phyloP scores from a whole-genome alignment of 306 rosid genomes.

The Dryas alaskensis region DNA sequence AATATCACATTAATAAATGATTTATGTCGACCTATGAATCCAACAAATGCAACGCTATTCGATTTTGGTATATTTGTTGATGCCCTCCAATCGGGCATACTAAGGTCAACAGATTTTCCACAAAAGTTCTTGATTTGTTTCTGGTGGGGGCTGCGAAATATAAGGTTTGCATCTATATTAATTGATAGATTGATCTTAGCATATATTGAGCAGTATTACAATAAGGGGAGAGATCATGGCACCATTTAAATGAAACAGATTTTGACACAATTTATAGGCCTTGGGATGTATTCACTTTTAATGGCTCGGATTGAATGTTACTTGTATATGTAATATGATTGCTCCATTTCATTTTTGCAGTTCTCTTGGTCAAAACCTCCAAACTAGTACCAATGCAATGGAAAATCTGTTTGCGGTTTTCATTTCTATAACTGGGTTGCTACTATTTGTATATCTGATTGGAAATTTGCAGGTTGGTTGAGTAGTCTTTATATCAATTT shows the following conservation, averaged over 20 bases:
- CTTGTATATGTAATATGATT: not conserved
- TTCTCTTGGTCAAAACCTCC: not conserved
- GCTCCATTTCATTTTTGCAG: not conserved
- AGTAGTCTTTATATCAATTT: too few species aligned
- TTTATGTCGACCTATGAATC: not conserved
- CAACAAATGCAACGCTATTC: not conserved
- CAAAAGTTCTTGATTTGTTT: slow-evolving; percentile 20
- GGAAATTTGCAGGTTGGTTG: slow-evolving; percentile 14
- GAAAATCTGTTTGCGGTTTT: slow-evolving; percentile 29
- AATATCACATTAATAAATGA: not conserved
- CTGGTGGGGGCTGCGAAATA: slow-evolving; percentile 39
- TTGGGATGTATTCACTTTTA: not conserved
- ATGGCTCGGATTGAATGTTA: not conserved
- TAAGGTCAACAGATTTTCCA: slow-evolving; percentile 8
- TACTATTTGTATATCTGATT: slow-evolving; percentile 31
- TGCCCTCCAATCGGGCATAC: slow-evolving; percentile 26
- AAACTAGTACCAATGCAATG: slow-evolving; percentile 21
- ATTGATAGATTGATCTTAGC: too few species aligned
- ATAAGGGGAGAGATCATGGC: too few species aligned
- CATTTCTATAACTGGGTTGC: slow-evolving; percentile 27
- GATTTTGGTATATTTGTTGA: slow-evolving; percentile 35
- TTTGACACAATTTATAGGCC: too few species aligned
- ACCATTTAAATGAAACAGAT: too few species aligned
- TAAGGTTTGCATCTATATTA: slow-evolving; percentile 24
- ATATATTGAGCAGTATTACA: too few species aligned